Conservation (phyloP, 2,329 filamentous ascomycete genomes). For the Tothia fuscella region DNA sequence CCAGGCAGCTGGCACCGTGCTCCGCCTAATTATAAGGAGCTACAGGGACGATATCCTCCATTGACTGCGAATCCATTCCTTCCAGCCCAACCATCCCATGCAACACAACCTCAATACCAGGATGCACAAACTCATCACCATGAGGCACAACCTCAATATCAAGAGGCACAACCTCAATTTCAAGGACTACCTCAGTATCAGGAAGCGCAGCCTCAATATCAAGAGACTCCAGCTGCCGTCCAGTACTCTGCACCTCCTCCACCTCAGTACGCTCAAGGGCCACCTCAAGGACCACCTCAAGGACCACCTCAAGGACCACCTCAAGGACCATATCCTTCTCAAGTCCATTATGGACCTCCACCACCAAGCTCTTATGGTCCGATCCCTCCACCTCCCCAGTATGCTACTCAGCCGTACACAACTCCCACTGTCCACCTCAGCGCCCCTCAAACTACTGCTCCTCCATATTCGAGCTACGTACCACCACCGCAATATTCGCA, state of each 20-base stretch:
- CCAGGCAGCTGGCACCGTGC: constrained; percentile 3
- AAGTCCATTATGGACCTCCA: neutral
- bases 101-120: neutral
- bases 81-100: neutral
- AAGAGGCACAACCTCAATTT: too few relatives aligned
- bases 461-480: too few relatives aligned
- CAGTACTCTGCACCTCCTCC: neutral
- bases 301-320: neutral
- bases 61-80: neutral
- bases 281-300: neutral
- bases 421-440: neutral
- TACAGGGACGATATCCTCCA: neutral
- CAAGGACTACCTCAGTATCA: too few relatives aligned
- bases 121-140: too few relatives aligned
- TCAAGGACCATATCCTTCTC: neutral
- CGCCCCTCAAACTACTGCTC: too few relatives aligned
- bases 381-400: too few relatives aligned
- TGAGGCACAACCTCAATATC: too few relatives aligned
- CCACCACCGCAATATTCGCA: too few relatives aligned
- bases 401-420: too few relatives aligned
- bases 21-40: too few relatives aligned
- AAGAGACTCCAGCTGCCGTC: neutral
- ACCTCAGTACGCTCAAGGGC: neutral
- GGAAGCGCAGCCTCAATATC: too few relatives aligned
- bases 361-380: neutral